Evolutionary conservation across 306 rosid species (phyloP).

Genomic region (Cicer cuneatum): DNA sequence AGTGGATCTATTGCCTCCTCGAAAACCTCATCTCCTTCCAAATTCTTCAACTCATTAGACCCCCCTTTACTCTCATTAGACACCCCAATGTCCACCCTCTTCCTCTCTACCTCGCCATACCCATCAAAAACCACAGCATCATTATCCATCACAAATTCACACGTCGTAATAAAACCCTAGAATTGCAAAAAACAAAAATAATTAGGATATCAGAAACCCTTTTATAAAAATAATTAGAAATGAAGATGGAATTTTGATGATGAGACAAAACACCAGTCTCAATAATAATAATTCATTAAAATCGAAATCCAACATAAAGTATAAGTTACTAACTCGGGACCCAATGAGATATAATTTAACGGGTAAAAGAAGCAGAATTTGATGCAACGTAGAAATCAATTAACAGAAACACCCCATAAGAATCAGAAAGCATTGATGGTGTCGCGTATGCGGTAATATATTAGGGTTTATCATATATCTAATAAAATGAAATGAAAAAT

Average conservation of each 20-base stretch:
- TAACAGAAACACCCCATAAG: not conserved
- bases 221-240: not conserved
- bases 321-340: not conserved
- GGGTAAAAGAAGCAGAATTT: not conserved
- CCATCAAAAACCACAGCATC: constrained; percentile 53
- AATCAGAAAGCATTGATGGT: not conserved
- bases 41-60: constrained; percentile 55
- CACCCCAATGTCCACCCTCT: constrained; percentile 51
- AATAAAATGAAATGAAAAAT: not conserved
- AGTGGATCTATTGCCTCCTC: constrained; percentile 60
- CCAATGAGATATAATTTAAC: not conserved
- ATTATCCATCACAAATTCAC: constrained; percentile 60
- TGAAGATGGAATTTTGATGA: no score
- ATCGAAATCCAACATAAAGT: constrained; percentile 21
- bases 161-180: constrained; percentile 57
- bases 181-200: constrained; percentile 42
- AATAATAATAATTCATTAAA: not conserved
- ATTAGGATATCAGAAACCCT: constrained; percentile 31
- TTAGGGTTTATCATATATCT: constrained; percentile 16
- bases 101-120: constrained; percentile 50
- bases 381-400: not conserved
- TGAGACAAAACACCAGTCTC: no score
- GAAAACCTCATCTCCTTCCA: constrained; percentile 57
- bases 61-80: constrained; percentile 44
- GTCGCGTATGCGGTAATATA: not conserved